Base-by-base conservation (phyloP, 352 stramenopile genomes). In the Phytopythium chamaehyphon region DNA sequence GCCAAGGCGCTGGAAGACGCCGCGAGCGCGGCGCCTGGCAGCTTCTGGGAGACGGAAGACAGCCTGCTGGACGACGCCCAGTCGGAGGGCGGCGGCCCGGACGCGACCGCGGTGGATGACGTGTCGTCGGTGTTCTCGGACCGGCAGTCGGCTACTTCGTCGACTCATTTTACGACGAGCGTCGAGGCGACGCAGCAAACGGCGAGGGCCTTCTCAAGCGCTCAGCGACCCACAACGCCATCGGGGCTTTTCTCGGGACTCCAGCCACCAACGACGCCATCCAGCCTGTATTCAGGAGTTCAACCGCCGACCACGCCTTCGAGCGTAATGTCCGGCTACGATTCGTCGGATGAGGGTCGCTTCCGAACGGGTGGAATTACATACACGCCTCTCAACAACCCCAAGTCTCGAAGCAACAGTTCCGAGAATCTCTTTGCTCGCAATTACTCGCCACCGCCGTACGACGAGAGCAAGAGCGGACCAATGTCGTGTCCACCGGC, bases 341-440 rank as follows among this genome's bases (percentile, higher is more conserved):
- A 57, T 6, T 46, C 53, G 8, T 50, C 49, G 9, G 66, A 71
- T 18, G 50, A 62, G 11, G 57, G 68, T 6, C 70, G 69, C 6
- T 67, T 84, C 31, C 73, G 79, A 1, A 66, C 88, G 47, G 81
- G 74, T 23, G 43, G 85, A 14, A 78, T 76, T 0, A 47, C 54
- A 6, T 74, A 84, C 33, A 36, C 59, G 54, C 62, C 61, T 44
- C 31, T 80, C 11, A 77, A 76, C 74, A 77, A 86, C 43, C 72
- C 79, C 45, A 90, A 26, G 9, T 80, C 79, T 37, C 77, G 86
- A 21, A 89, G 47, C 35, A 93, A 42, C 26, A 87, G 62, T 24
- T 55, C 51, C 0, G 18, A 76, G 46, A 65, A 73, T 36, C 36
- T 68, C 28, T 62, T 70, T 42, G 44, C 53, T 11, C 47, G 43